phyloP scores from a whole-genome alignment of 2,329 filamentous ascomycete genomes.

The Colletotrichum spaethianum region DNA sequence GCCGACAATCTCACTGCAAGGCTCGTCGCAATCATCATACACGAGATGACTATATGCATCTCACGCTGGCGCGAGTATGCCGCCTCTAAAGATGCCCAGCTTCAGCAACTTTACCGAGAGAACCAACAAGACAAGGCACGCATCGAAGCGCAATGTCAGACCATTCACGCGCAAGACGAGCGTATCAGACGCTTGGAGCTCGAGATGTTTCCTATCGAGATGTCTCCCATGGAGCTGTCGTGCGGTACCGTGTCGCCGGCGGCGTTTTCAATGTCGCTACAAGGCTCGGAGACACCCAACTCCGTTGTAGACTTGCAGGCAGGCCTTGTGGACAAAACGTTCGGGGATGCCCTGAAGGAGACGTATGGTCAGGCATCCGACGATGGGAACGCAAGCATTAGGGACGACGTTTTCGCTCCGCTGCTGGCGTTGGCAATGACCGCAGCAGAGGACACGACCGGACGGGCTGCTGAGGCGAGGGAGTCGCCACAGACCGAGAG shows the following conservation, averaged over 20 bases:
- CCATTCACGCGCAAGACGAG: slow-evolving; percentile 10
- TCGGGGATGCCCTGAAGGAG: not conserved
- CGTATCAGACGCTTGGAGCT: slow-evolving; percentile 3
- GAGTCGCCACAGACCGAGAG: not conserved
- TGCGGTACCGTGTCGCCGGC: not conserved
- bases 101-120: slow-evolving; percentile 8
- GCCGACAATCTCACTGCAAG: slow-evolving; percentile 7
- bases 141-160: slow-evolving; percentile 11
- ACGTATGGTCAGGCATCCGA: not conserved
- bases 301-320: not conserved
- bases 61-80: slow-evolving; percentile 9
- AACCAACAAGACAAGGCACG: not conserved
- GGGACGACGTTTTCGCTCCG: slow-evolving; percentile 1
- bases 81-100: slow-evolving; percentile 6
- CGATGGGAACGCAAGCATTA: not conserved
- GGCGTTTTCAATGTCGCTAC: slow-evolving; percentile 20
- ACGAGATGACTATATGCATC: slow-evolving; percentile 9
- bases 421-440: slow-evolving; percentile 6
- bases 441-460: not conserved
- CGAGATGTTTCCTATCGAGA: slow-evolving; percentile 2
- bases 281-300: not conserved
- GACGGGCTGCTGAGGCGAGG: not conserved
- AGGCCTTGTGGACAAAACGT: not conserved
- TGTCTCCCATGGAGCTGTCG: slow-evolving; percentile 14
- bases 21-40: slow-evolving; percentile 13